Percentiles rank a stretch among this genome's conserved stretches.
These are phyloP conservation scores for Aspergillus amoenus DNA, from an alignment of 2,329 filamentous ascomycete species.

Conservation along the genomic window DNA sequence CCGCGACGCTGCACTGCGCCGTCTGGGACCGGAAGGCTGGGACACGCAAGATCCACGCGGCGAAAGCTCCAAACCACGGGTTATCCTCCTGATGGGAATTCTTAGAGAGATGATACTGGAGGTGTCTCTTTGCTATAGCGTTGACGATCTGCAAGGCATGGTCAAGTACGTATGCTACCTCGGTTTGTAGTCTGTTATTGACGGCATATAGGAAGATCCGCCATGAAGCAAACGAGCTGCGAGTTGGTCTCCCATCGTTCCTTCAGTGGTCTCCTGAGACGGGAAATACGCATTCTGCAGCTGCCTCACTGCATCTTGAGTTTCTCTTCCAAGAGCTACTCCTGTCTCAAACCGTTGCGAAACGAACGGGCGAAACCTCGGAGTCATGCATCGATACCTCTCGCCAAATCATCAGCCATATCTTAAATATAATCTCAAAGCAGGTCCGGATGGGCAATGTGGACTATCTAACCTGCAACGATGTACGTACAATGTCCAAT, in stretches of 20 bases:
- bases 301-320: constrained; percentile 15
- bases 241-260: not conserved
- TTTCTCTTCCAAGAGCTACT: constrained; percentile 23
- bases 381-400: not conserved
- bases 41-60: constrained; percentile 5
- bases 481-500: constrained; percentile 1
- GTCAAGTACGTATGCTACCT: not conserved
- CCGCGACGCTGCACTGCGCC: constrained; percentile 11
- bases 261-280: constrained; percentile 11
- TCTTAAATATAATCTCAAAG: constrained; percentile 1
- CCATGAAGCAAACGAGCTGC: constrained; percentile 2
- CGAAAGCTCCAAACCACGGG: too few relatives aligned
- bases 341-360: constrained; percentile 19
- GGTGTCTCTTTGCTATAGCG: too few relatives aligned
- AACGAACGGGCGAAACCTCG: constrained; percentile 9
- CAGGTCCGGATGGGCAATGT: constrained; percentile 2
- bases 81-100: too few relatives aligned
- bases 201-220: not conserved
- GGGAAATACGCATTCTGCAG: not conserved
- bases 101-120: too few relatives aligned
- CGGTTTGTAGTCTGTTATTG: not conserved
- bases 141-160: not conserved
- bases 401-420: not conserved
- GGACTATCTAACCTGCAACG: not conserved
- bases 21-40: constrained; percentile 23